These are phyloP conservation scores for Ensete ventricosum DNA, from an alignment of 176 grass and related monocot genomes.

Conservation along the genomic window DNA sequence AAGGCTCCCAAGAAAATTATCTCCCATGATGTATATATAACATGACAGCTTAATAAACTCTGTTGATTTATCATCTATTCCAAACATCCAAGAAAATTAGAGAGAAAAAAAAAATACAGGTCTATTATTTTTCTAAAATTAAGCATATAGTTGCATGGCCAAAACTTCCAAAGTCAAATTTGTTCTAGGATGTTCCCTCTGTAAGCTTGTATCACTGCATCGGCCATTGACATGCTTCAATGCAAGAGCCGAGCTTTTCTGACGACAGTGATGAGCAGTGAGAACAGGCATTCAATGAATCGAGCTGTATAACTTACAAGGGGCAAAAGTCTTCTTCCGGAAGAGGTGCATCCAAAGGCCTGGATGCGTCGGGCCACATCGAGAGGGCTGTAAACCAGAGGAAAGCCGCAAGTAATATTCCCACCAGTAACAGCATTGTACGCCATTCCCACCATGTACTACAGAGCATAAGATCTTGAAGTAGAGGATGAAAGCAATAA, in stretches of 20 bases:
- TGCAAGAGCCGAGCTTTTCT: slow-evolving; percentile 18
- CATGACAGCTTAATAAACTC: too few species aligned
- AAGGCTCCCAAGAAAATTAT: too few species aligned
- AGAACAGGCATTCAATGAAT: slow-evolving; percentile 33
- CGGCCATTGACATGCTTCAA: background rate
- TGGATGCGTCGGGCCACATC: slow-evolving; percentile 45
- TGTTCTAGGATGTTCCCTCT: too few species aligned
- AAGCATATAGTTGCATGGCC: too few species aligned
- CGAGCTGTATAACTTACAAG: slow-evolving; percentile 32
- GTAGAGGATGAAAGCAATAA: too few species aligned
- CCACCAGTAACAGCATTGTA: slow-evolving; percentile 40
- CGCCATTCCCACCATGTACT: slow-evolving; percentile 81
- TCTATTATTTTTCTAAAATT: too few species aligned
- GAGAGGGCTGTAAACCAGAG: slow-evolving; percentile 46
- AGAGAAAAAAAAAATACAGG: too few species aligned
- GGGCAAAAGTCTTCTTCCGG: slow-evolving; percentile 91
- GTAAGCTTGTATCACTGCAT: background rate
- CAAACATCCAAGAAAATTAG: too few species aligned
- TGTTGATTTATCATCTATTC: too few species aligned
- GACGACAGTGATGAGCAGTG: slow-evolving; percentile 26
- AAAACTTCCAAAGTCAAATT: too few species aligned
- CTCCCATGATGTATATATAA: too few species aligned
- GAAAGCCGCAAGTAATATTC: slow-evolving; percentile 38
- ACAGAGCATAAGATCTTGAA: slow-evolving; percentile 12
- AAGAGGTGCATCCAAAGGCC: slow-evolving; percentile 49